phyloP scores from a whole-genome alignment of 805 yeast genomes.

The Candida yuanshanica region DNA sequence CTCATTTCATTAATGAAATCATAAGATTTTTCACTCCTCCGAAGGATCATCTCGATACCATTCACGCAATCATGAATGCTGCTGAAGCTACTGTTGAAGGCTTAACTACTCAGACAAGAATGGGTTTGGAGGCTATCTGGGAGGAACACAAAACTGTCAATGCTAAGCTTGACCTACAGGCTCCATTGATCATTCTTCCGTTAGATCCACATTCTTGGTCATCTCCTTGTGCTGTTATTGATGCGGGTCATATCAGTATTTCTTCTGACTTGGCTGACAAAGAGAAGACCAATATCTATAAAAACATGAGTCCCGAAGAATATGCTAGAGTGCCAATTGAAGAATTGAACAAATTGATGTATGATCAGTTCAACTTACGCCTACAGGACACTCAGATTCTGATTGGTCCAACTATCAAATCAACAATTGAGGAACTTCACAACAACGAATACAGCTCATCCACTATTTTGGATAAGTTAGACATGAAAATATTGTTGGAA shows the following conservation, averaged over 20 bases:
- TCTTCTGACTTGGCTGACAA: constrained; percentile 74
- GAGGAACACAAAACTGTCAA: constrained; percentile 92
- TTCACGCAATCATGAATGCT: constrained; percentile 86
- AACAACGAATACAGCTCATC: constrained; percentile 34
- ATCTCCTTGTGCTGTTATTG: constrained; percentile 86
- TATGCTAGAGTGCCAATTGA: constrained; percentile 47
- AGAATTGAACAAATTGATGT: constrained; percentile 57
- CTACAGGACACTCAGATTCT: constrained; percentile 84
- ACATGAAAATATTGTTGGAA: constrained; percentile 69
- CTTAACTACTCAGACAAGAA: constrained; percentile 78
- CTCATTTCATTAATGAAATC: constrained; percentile 73
- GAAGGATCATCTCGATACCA: constrained; percentile 75
- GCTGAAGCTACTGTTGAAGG: constrained; percentile 96
- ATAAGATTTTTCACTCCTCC: constrained; percentile 82
- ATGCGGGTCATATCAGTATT: constrained; percentile 92
- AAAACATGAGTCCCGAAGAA: constrained; percentile 57
- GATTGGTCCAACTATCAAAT: constrained; percentile 75
- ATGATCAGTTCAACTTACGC: constrained; percentile 74
- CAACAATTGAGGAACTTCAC: constrained; percentile 71
- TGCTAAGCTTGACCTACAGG: constrained; percentile 82
- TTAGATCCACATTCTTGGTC: constrained; percentile 71
- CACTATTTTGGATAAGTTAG: constrained; percentile 68
- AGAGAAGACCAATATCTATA: constrained; percentile 61
- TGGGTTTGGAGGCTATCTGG: constrained; percentile 88
- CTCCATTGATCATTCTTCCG: constrained; percentile 87